Base-by-base conservation (phyloP, 169 alveolate genomes). In the Eimeria brunetti region DNA sequence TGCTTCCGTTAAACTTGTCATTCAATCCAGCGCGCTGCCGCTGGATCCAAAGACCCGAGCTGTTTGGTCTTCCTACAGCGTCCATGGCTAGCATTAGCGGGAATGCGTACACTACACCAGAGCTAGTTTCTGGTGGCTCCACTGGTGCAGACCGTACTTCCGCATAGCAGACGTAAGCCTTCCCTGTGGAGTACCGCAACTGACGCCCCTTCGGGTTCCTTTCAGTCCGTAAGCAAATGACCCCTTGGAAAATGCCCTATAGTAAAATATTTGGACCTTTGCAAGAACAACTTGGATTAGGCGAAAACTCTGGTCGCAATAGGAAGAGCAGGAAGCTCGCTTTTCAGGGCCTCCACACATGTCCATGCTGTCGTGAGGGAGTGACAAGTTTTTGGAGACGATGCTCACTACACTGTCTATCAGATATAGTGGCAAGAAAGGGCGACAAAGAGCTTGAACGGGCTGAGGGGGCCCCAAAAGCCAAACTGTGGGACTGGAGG, bases 51-150 rank as follows among this genome's bases (percentile, higher is more conserved):
- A 73, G 56, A 1, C 56, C 83, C 38, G 53, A 73, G 16, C 18
- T 3, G 56, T 73, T 38, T 14, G 83, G 0, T 16, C 4, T 51
- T 16, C 33, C 33, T 73, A 73, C 30, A 16, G 53, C 83, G 38
- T 38, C 83, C 83, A 73, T 73, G 83, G 83, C 83, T 14, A 38
- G 30, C 83, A 73, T 18, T 38, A 73, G 12, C 33, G 80, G 49
- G n/a, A 22, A 46, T 27, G 0, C 27, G 53, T 38, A 2, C 8
- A 2, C 80, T 20, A 20, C 30, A 38, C 33, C 18, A 73, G 18
- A 56, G 33, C 33, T 73, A 20, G 41, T 38, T 38, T 30, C 53
- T 4, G 36, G 53, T 38, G 7, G 14, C 12, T 16, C 56, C 83
- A 38, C 83, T 16, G 56, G 12, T 73, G 83, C 83, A 36, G 4